These are phyloP conservation scores for Graphilbum sp. DNA, from an alignment of 2,329 filamentous ascomycete species.

Conservation along the genomic window DNA sequence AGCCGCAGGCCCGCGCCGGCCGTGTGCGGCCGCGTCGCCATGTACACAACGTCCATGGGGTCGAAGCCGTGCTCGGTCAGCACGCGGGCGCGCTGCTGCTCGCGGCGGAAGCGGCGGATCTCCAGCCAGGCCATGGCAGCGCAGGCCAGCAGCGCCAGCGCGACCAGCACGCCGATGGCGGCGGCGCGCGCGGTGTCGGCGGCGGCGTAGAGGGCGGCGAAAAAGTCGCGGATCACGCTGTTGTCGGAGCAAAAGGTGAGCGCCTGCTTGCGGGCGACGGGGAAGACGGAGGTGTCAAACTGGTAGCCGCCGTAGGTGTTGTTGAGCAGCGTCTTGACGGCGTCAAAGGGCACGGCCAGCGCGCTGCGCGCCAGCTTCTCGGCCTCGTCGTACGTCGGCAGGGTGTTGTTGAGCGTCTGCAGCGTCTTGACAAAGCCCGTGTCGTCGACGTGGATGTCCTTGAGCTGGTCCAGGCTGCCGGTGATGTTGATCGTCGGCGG, in stretches of 20 bases:
- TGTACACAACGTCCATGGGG: conserved; percentile 75
- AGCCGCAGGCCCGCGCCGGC: conserved; percentile 55
- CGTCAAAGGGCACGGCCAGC: conserved; percentile 64
- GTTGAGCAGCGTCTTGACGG: conserved; percentile 59
- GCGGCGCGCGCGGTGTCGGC: conserved; percentile 60
- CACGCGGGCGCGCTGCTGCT: conserved; percentile 52
- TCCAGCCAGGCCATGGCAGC: conserved; percentile 69
- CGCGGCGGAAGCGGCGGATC: conserved; percentile 57
- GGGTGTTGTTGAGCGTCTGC: conserved; percentile 54
- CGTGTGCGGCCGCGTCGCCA: conserved; percentile 66
- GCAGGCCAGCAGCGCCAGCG: conserved; percentile 57
- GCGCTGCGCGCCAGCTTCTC: conserved; percentile 64
- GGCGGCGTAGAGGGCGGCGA: conserved; percentile 48
- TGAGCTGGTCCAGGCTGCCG: conserved; percentile 46
- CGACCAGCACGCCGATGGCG: conserved; percentile 58
- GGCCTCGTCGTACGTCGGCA: conserved; percentile 72
- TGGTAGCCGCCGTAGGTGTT: conserved; percentile 53
- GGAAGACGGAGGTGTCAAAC: conserved; percentile 65
- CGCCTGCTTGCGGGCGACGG: conserved; percentile 65
- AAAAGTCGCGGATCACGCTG: conserved; percentile 69
- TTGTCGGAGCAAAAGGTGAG: conserved; percentile 83
- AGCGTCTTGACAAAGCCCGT: conserved; percentile 52
- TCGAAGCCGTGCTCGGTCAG: conserved; percentile 49
- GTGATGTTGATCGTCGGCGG: conserved; percentile 45
- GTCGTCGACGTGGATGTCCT: conserved; percentile 51